Conservation (phyloP, 371 early-diverging fungal genomes). For the Apophysomyces variabilis region DNA sequence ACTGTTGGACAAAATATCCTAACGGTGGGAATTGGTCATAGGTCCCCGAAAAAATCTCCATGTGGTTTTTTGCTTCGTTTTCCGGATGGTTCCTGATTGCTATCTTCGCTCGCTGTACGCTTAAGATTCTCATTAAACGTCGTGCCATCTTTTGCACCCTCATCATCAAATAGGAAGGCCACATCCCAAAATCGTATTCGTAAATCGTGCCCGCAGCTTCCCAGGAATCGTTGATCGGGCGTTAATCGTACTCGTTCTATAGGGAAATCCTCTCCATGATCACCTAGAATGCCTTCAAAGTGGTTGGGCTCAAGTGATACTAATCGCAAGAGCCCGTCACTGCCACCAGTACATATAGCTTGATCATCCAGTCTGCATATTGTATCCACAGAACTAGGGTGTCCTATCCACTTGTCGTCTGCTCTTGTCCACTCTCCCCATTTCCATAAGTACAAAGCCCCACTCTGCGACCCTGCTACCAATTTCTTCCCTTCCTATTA, state of each 20-base stretch:
- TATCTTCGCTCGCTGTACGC: background rate
- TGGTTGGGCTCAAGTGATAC: conserved; percentile 79
- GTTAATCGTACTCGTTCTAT: conserved; percentile 76
- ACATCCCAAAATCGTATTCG: conserved; percentile 85
- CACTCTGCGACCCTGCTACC: conserved; percentile 86
- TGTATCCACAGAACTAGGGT: conserved; percentile 86
- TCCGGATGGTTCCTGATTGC: conserved; percentile 1
- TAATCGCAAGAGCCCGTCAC: conserved; percentile 84
- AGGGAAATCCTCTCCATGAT: conserved; percentile 81
- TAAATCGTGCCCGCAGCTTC: conserved; percentile 83
- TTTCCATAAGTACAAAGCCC: conserved; percentile 70
- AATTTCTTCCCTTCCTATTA: conserved; percentile 70
- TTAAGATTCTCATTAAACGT: background rate
- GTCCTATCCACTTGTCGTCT: conserved; percentile 88
- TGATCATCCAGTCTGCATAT: conserved; percentile 81
- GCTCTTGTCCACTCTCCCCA: conserved; percentile 86
- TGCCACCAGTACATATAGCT: conserved; percentile 81
- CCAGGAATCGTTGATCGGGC: conserved; percentile 67
- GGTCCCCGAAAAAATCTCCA: conserved; percentile 13
- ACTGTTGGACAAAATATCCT: too few relatives aligned
- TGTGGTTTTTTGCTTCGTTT: conserved; percentile 9
- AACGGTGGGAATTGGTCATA: background rate
- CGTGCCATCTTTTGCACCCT: conserved; percentile 7
- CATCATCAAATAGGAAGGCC: conserved; percentile 52
- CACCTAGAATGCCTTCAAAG: conserved; percentile 82